Conservation (phyloP, 2,329 filamentous ascomycete genomes). For the Byssothecium circinans region DNA sequence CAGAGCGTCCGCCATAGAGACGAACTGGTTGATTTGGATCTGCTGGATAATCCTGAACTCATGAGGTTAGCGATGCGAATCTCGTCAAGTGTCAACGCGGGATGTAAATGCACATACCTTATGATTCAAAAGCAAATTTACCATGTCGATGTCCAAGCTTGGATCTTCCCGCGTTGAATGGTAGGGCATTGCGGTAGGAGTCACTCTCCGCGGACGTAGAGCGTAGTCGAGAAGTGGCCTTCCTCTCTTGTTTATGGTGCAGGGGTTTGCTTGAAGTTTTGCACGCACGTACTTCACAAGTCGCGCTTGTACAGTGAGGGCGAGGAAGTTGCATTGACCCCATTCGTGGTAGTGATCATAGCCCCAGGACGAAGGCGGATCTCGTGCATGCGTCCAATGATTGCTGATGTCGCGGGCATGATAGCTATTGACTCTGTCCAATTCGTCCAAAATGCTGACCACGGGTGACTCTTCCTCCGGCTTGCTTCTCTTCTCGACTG, state of each 20-base stretch:
- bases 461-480: not conserved
- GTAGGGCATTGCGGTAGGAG: constrained; percentile 7
- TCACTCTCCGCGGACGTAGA: constrained; percentile 6
- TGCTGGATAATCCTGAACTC: too few relatives aligned
- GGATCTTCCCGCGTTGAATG: constrained; percentile 11
- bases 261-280: constrained; percentile 8
- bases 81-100: too few relatives aligned
- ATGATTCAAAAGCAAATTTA: constrained; percentile 9
- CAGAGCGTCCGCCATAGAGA: constrained; percentile 7
- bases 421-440: constrained; percentile 13
- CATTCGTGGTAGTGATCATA: constrained; percentile 4
- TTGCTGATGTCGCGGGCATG: constrained; percentile 1
- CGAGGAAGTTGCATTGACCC: constrained; percentile 12
- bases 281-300: constrained; percentile 13
- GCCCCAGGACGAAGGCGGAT: not conserved
- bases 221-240: constrained; percentile 20
- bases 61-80: too few relatives aligned
- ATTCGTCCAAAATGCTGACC: constrained; percentile 7
- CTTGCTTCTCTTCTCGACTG: constrained; percentile 2
- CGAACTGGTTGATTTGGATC: constrained; percentile 15
- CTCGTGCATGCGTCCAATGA: constrained; percentile 18
- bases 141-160: constrained; percentile 12
- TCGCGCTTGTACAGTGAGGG: constrained; percentile 9
- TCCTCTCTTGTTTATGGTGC: constrained; percentile 1
- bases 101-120: too few relatives aligned